Evolutionary conservation across 176 grass and related monocot species (phyloP).

Genomic region (Cenchrus purpureus): DNA sequence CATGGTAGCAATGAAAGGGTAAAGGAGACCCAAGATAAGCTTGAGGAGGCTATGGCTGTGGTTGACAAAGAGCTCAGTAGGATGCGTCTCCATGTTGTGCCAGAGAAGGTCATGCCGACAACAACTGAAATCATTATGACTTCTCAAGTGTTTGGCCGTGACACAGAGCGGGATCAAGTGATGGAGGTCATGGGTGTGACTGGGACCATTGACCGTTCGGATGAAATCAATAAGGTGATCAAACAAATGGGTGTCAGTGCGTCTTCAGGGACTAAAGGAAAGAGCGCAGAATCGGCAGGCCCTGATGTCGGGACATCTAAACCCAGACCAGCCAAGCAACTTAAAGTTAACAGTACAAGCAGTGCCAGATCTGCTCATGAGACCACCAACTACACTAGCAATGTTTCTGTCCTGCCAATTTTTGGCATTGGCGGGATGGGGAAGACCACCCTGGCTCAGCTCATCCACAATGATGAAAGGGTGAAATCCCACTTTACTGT

Average conservation of each 20-base stretch:
- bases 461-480: background rate
- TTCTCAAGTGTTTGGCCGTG: background rate
- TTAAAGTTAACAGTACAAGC: background rate
- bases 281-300: background rate
- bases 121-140: background rate
- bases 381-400: background rate
- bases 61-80: background rate
- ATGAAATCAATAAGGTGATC: background rate
- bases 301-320: background rate
- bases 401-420: background rate
- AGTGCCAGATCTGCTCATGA: background rate
- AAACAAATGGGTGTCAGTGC: background rate
- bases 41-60: background rate
- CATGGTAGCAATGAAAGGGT: background rate
- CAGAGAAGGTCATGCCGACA: background rate
- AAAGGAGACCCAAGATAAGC: background rate
- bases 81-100: background rate
- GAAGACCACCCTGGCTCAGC: background rate
- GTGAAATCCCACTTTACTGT: background rate
- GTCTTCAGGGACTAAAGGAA: background rate
- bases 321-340: background rate
- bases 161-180: background rate
- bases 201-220: background rate
- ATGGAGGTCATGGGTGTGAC: background rate
- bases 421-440: background rate